phyloP scores from a whole-genome alignment of 306 rosid species.

The Ziziphus jujuba region DNA sequence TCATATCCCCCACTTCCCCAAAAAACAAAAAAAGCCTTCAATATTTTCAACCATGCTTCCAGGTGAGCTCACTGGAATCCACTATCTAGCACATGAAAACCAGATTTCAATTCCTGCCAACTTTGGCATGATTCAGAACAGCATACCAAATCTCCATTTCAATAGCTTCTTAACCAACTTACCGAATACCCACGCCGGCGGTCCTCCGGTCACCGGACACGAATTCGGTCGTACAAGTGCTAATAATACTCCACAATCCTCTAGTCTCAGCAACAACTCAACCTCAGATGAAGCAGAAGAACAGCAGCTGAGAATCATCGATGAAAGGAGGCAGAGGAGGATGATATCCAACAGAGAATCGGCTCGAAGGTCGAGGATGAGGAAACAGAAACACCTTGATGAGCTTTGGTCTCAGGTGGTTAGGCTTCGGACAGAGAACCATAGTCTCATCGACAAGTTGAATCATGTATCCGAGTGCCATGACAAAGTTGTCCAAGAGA shows the following conservation, averaged over 20 bases:
- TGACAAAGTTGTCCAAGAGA: conserved; percentile 58
- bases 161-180: conserved; percentile 29
- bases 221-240: conserved; percentile 19
- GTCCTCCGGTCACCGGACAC: conserved; percentile 18
- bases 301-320: conserved; percentile 44
- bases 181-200: conserved; percentile 35
- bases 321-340: conserved; percentile 70
- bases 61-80: conserved; percentile 50
- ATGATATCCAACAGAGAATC: conserved; percentile 92
- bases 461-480: conserved; percentile 54
- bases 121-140: conserved; percentile 36
- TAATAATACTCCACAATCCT: conserved; percentile 21
- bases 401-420: conserved; percentile 83
- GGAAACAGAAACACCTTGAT: conserved; percentile 80
- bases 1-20: background rate
- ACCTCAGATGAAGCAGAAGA: conserved; percentile 84
- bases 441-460: conserved; percentile 53
- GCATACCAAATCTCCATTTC: conserved; percentile 32
- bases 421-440: conserved; percentile 65
- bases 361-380: conserved; percentile 79
- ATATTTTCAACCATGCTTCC: conserved; percentile 48
- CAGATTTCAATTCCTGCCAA: conserved; percentile 34
- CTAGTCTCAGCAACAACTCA: conserved; percentile 63
- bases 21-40: background rate
- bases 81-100: conserved; percentile 44